Evolutionary conservation across 2,329 filamentous ascomycete species (phyloP).

Genomic region (Pseudogymnoascus sp.): DNA sequence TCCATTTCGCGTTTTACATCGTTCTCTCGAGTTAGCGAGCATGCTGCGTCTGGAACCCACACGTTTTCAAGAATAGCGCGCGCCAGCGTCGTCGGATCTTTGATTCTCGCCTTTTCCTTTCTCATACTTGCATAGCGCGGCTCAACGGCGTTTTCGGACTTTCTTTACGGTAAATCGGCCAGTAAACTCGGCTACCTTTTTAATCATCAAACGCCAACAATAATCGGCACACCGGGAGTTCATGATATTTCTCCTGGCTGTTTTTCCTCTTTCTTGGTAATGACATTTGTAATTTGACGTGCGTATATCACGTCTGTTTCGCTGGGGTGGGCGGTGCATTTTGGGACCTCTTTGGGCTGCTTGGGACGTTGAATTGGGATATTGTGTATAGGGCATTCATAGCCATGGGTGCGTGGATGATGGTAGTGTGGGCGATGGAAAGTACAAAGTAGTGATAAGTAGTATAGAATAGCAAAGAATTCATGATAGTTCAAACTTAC

Average conservation of each 20-base stretch:
- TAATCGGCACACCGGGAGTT: neutral
- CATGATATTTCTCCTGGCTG: neutral
- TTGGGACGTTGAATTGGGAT: neutral
- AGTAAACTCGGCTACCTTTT: neutral
- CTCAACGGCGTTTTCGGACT: conserved; percentile 4
- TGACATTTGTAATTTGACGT: neutral
- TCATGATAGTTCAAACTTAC: neutral
- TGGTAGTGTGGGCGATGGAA: neutral
- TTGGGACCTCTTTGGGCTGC: neutral
- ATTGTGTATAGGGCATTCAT: neutral
- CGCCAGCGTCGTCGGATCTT: neutral
- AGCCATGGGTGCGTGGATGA: neutral
- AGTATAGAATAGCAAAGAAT: neutral
- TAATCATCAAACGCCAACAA: neutral
- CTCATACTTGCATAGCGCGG: conserved; percentile 8
- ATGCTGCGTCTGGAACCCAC: neutral
- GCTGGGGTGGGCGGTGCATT: neutral
- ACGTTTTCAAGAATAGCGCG: neutral
- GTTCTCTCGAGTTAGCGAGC: neutral
- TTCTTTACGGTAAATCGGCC: neutral
- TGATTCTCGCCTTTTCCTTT: conserved; percentile 3
- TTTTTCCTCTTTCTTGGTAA: conserved; percentile 1
- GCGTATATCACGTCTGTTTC: conserved; percentile 1
- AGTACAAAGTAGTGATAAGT: neutral
- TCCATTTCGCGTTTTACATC: neutral